Conservation (phyloP, 2,329 filamentous ascomycete species). For the Aurifilum marmelostoma region DNA sequence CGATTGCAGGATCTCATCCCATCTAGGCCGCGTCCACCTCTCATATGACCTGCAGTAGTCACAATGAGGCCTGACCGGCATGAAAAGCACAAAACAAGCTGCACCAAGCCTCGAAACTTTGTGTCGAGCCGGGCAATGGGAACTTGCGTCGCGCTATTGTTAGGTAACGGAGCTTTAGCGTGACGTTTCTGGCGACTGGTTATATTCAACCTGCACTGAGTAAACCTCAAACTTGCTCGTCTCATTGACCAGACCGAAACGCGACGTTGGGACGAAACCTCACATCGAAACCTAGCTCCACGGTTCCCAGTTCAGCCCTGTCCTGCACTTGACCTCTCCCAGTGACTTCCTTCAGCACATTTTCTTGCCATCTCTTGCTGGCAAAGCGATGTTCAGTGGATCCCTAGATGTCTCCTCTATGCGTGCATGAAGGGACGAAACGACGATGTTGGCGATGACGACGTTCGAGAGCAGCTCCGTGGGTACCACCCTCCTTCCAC, state of each 20-base stretch:
- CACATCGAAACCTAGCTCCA: conserved; percentile 19
- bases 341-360: conserved; percentile 10
- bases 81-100: conserved; percentile 11
- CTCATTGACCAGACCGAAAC: conserved; percentile 24
- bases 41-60: conserved; percentile 5
- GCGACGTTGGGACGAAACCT: conserved; percentile 26
- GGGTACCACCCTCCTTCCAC: background rate
- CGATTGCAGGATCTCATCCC: background rate
- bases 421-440: conserved; percentile 14
- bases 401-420: background rate
- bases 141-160: background rate
- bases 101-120: conserved; percentile 6
- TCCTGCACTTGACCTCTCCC: background rate
- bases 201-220: conserved; percentile 5
- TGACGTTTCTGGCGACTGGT: background rate
- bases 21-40: background rate
- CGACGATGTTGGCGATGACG: conserved; percentile 6
- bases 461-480: background rate
- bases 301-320: conserved; percentile 1
- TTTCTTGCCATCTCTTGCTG: conserved; percentile 9
- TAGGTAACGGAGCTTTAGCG: background rate
- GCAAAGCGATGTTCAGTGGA: background rate
- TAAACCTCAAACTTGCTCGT: conserved; percentile 28
- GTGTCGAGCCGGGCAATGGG: background rate
- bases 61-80: conserved; percentile 7